Evolutionary conservation across 805 yeast species (phyloP).

Genomic region (Schizosaccharomyces osmophilus): DNA sequence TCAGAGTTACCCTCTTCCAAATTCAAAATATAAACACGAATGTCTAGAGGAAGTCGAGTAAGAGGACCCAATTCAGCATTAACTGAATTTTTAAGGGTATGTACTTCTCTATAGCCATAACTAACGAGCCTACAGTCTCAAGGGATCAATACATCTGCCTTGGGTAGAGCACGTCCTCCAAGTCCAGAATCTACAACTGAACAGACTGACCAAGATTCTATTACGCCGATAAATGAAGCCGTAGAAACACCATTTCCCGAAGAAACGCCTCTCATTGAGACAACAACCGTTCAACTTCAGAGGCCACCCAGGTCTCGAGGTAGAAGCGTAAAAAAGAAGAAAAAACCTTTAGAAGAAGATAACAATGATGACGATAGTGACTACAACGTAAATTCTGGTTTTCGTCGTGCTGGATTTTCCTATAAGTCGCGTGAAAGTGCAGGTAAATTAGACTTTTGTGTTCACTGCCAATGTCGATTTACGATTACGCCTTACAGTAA

Average conservation of each 20-base stretch:
- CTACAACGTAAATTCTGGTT: too few relatives aligned
- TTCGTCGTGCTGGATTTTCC: neutral
- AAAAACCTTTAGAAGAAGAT: conserved; percentile 4
- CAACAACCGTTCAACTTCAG: neutral
- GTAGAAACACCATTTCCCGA: neutral
- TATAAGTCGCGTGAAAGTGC: conserved; percentile 5
- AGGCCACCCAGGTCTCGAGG: neutral
- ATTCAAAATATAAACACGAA: neutral
- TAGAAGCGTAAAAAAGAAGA: conserved; percentile 3
- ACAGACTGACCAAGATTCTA: neutral
- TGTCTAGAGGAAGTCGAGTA: neutral
- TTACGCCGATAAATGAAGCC: neutral
- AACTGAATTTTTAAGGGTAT: conserved; percentile 9
- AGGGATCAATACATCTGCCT: conserved; percentile 8
- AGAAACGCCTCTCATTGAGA: neutral
- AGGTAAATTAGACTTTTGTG: conserved; percentile 27
- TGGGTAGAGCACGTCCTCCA: conserved; percentile 2
- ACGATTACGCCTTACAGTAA: conserved; percentile 44
- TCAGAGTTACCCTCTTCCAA: neutral
- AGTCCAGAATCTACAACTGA: neutral
- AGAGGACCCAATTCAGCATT: conserved; percentile 7
- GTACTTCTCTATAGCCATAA: neutral
- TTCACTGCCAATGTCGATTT: conserved; percentile 35
- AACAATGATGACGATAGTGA: conserved; percentile 7
- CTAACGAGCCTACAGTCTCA: conserved; percentile 3